Evolutionary conservation across 768 basidiomycete genomes (phyloP).

Genomic region (Xerocomellus amylosporus): DNA sequence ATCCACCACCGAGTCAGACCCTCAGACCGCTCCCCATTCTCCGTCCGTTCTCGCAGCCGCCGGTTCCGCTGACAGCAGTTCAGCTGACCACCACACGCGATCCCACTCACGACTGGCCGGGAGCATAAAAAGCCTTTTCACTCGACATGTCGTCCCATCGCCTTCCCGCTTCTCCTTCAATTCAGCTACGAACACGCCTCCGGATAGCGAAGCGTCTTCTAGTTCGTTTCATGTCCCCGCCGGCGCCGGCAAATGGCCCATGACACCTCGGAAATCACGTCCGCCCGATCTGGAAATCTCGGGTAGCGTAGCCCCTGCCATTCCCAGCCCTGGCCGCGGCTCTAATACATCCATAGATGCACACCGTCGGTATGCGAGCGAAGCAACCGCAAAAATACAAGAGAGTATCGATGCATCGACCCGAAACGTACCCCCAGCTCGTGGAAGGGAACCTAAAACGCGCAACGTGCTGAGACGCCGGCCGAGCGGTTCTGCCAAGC

Average conservation of each 20-base stretch:
- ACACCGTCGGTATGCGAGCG: slow-evolving; percentile 23
- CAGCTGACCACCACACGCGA: slow-evolving; percentile 9
- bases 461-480: slow-evolving; percentile 35
- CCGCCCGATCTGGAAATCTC: slow-evolving; percentile 26
- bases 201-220: slow-evolving; percentile 10
- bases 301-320: slow-evolving; percentile 1
- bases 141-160: slow-evolving; percentile 29
- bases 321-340: background rate
- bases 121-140: slow-evolving; percentile 37
- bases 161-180: slow-evolving; percentile 23
- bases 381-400: slow-evolving; percentile 12
- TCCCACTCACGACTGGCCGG: slow-evolving; percentile 20
- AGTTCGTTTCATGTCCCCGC: slow-evolving; percentile 10
- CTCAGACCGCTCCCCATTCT: slow-evolving; percentile 15
- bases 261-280: slow-evolving; percentile 20
- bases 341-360: slow-evolving; percentile 4
- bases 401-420: slow-evolving; percentile 8
- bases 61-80: background rate
- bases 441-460: slow-evolving; percentile 15
- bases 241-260: slow-evolving; percentile 9
- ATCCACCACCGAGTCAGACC: slow-evolving; percentile 22
- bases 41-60: background rate
- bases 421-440: slow-evolving; percentile 3
- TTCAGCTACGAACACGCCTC: slow-evolving; percentile 7
- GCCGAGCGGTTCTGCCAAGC: slow-evolving; percentile 28